Percentiles rank a stretch among this genome's conserved stretches.
Conservation (phyloP, 2,329 filamentous ascomycete genomes). For the Truncatella angustata region DNA sequence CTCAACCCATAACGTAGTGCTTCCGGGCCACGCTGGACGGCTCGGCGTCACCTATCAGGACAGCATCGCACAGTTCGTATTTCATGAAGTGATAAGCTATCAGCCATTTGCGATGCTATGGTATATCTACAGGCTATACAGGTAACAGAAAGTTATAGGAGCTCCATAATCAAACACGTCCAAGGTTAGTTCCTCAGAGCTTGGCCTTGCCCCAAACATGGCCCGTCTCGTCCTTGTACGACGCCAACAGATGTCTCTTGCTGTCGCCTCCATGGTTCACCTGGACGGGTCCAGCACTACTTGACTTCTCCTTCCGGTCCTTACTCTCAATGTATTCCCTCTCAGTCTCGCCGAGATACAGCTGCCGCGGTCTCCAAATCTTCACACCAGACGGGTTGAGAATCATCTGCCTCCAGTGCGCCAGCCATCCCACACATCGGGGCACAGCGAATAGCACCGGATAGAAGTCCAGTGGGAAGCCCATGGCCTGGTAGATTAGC, state of each 20-base stretch:
- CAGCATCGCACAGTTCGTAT: no score
- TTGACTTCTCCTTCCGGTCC: conserved; percentile 29
- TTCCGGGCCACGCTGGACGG: no score
- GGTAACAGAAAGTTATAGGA: not conserved
- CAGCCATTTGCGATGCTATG: no score
- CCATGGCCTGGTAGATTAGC: conserved; percentile 52
- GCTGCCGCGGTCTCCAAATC: conserved; percentile 49
- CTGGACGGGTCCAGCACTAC: conserved; percentile 34
- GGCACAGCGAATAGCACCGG: conserved; percentile 51
- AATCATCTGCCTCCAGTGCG: conserved; percentile 52
- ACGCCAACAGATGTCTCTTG: conserved; percentile 39
- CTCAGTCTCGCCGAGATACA: conserved; percentile 44
- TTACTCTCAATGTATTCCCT: conserved; percentile 41
- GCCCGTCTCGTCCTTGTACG: conserved; percentile 36
- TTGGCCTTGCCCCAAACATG: conserved; percentile 26
- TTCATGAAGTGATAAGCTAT: no score
- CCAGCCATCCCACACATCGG: conserved; percentile 49
- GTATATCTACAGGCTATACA: no score
- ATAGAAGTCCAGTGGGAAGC: conserved; percentile 52
- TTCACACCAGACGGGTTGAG: conserved; percentile 44
- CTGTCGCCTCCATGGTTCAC: conserved; percentile 41
- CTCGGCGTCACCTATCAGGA: no score
- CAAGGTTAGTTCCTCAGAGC: no score
- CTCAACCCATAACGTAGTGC: no score
- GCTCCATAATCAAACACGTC: no score